Evolutionary conservation across 108 stramenopile genomes (phyloP).

Genomic region (Skeletonema tropicum): DNA sequence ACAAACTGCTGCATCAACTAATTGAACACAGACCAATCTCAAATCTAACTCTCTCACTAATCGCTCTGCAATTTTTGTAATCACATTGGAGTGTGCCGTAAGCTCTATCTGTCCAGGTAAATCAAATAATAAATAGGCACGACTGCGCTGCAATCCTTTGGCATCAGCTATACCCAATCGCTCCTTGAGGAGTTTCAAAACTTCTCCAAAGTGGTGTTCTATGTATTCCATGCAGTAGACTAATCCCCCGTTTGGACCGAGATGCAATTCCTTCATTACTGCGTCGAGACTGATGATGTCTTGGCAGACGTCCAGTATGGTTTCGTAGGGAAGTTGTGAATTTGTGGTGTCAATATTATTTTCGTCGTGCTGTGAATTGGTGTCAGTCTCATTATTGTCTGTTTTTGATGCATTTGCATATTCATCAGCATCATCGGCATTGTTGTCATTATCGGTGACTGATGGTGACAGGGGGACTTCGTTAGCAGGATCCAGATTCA

Average conservation of each 20-base stretch:
- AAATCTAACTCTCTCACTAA: conserved; percentile 81
- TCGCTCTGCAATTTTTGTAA: conserved; percentile 69
- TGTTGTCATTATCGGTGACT: neutral
- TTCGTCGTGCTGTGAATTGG: conserved; percentile 10
- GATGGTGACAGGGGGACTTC: conserved; percentile 57
- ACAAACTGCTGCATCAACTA: conserved; percentile 96
- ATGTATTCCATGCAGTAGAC: conserved; percentile 98
- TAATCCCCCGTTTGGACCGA: conserved; percentile 97
- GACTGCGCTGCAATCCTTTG: neutral
- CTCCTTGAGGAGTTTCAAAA: conserved; percentile 53
- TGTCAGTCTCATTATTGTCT: conserved; percentile 19
- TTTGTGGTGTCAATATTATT: conserved; percentile 17
- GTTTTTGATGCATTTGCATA: neutral
- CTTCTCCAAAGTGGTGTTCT: conserved; percentile 69
- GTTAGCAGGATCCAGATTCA: conserved; percentile 98
- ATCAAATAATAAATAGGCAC: conserved; percentile 91
- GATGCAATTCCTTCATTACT: conserved; percentile 88
- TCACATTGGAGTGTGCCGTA: conserved; percentile 86
- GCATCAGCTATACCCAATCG: conserved; percentile 27
- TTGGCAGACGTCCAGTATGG: conserved; percentile 76
- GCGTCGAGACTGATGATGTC: conserved; percentile 82
- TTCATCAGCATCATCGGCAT: neutral
- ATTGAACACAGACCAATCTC: conserved; percentile 91
- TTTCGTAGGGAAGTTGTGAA: conserved; percentile 69
- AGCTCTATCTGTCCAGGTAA: conserved; percentile 98